Conservation (phyloP, 352 stramenopile species). For the Elongisporangium senticosum region DNA sequence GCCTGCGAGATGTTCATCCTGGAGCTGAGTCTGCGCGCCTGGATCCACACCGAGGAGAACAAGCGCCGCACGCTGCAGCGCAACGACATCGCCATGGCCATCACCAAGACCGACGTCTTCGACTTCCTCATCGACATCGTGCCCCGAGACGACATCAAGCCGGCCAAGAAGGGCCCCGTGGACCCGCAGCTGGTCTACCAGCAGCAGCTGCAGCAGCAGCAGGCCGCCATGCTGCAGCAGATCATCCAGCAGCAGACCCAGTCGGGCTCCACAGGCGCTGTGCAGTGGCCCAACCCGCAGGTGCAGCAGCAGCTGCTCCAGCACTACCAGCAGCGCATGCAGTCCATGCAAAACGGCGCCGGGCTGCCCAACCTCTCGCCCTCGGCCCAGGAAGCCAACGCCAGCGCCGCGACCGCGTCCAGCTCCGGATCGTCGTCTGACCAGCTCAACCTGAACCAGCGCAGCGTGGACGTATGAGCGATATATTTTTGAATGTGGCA, state of each 20-base stretch:
- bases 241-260: conserved; percentile 79
- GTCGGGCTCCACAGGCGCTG: conserved; percentile 34
- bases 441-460: conserved; percentile 68
- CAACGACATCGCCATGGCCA: conserved; percentile 87
- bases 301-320: conserved; percentile 86
- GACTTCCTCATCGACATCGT: conserved; percentile 93
- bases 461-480: conserved; percentile 70
- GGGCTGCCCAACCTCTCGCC: conserved; percentile 35
- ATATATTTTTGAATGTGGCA: conserved; percentile 6
- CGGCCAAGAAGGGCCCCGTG: conserved; percentile 73
- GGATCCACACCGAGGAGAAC: conserved; percentile 90
- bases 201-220: conserved; percentile 84
- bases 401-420: conserved; percentile 11
- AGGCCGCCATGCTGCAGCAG: conserved; percentile 84
- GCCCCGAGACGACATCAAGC: conserved; percentile 83
- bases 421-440: conserved; percentile 28
- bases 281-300: conserved; percentile 75
- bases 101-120: conserved; percentile 90
- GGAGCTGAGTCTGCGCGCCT: conserved; percentile 85
- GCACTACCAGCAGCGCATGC: conserved; percentile 85
- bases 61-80: conserved; percentile 91
- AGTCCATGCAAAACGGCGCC: conserved; percentile 50
- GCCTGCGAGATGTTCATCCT: conserved; percentile 94
- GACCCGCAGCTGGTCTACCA: conserved; percentile 81
- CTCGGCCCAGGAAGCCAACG: conserved; percentile 21